Percentiles rank a stretch among this genome's conserved stretches.
These are phyloP conservation scores for Oryza brachyantha DNA, from an alignment of 176 grass and related monocot genomes.

Conservation along the genomic window DNA sequence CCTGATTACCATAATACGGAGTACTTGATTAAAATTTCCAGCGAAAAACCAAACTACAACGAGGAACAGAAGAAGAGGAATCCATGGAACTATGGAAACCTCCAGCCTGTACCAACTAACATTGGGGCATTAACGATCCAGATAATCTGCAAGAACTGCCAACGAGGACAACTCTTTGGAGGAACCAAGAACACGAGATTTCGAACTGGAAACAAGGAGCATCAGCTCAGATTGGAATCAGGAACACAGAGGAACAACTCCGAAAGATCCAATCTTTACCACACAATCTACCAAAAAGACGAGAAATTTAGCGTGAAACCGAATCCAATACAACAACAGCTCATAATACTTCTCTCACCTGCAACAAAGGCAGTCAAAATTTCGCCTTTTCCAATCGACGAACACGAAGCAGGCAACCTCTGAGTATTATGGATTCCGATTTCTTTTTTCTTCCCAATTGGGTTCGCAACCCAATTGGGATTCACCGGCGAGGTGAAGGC, in stretches of 20 bases:
- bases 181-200: constrained; percentile 29
- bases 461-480: constrained; percentile 54
- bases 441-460: constrained; percentile 43
- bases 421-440: constrained; percentile 36
- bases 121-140: constrained; percentile 37
- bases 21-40: constrained; percentile 30
- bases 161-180: background rate
- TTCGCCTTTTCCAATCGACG: constrained; percentile 38
- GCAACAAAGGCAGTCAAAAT: constrained; percentile 14
- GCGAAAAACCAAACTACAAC: constrained; percentile 12
- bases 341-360: constrained; percentile 33
- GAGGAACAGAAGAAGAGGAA: constrained; percentile 9
- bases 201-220: constrained; percentile 30
- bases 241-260: constrained; percentile 8
- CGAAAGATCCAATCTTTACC: constrained; percentile 27
- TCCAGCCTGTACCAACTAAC: constrained; percentile 13
- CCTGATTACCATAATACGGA: constrained; percentile 16
- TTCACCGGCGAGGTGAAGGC: constrained; percentile 45
- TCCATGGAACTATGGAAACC: constrained; percentile 27
- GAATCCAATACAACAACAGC: constrained; percentile 29
- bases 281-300: constrained; percentile 11
- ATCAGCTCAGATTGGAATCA: constrained; percentile 36
- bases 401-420: constrained; percentile 31
- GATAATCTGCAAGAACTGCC: constrained; percentile 21
- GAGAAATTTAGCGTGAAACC: constrained; percentile 11